These are phyloP conservation scores for Pittosporum tobira DNA, from an alignment of 129 eudicot species.

Conservation along the genomic window DNA sequence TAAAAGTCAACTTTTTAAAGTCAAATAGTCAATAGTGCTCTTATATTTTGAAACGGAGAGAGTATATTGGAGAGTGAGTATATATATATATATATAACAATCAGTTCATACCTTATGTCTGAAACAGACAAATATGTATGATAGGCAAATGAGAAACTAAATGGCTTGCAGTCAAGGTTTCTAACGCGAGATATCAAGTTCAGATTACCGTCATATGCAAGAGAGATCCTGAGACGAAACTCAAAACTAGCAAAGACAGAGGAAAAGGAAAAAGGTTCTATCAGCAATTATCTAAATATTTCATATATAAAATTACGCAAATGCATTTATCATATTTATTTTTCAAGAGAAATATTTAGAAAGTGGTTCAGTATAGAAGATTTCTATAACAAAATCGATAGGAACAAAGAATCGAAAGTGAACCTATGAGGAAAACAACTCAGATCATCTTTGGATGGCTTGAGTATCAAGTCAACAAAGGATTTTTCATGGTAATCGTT, in stretches of 20 bases:
- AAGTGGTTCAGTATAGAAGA: neutral
- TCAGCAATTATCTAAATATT: slow-evolving; percentile 10
- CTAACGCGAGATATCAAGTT: slow-evolving; percentile 75
- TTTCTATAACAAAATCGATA: neutral
- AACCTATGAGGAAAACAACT: slow-evolving; percentile 91
- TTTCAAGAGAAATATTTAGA: too few relatives aligned
- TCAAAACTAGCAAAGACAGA: slow-evolving; percentile 48
- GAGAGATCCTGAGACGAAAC: slow-evolving; percentile 79
- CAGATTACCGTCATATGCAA: slow-evolving; percentile 66
- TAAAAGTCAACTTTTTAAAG: too few relatives aligned
- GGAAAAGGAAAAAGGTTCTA: neutral
- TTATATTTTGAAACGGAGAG: too few relatives aligned
- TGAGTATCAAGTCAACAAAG: slow-evolving; percentile 68
- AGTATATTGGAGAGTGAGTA: neutral
- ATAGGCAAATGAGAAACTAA: slow-evolving; percentile 83
- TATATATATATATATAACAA: neutral
- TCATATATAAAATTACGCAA: neutral
- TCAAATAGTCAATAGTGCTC: too few relatives aligned
- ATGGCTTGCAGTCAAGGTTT: slow-evolving; percentile 77
- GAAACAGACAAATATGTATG: slow-evolving; percentile 82
- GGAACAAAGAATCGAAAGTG: neutral
- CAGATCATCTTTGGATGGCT: slow-evolving; percentile 77
- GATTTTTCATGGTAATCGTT: slow-evolving; percentile 60
- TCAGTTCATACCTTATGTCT: slow-evolving; percentile 66
- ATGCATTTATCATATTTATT: too few relatives aligned